Base-by-base conservation (phyloP, 768 basidiomycete species). In the Megacollybia marginata region DNA sequence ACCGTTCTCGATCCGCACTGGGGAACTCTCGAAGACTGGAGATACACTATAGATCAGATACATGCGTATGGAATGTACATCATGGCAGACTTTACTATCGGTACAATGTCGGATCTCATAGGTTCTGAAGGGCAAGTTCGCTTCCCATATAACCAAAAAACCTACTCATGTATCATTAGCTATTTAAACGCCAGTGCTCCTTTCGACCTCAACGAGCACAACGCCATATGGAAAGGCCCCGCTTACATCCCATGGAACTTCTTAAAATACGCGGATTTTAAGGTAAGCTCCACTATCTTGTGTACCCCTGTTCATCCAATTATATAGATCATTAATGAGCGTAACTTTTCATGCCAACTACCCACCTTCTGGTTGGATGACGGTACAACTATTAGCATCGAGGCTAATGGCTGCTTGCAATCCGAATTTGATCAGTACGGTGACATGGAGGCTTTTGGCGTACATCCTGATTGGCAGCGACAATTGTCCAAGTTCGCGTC, bases 391-490 rank as follows among this genome's bases (percentile, higher is more conserved):
- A 69, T 88, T 56, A 68, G 76, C 9, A 65, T 78, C n/a, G 67
- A 81, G 48, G 68, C 72, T 12, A 68, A 75, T 46, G 92, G 92
- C 16, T 96, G 93, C 65, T 71, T 83, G 54, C 62, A 68, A 12
- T 92, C 89, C 15, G 91, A 93, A 54, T 94, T 95, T 57, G 93
- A 96, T 66, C 92, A 95, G 53, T 96, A 88, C 57, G 93, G 93
- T 54, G 93, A 96, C 68, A 91, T 92, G 81, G 93, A 96, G 65
- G 93, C 93, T 54, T 95, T 95, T 62, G 93, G 93, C 84, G 92
- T 96, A 31, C 88, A 91, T 67, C 89, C 88, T 42, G 86, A 91
- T 69, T 92, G 83, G 88, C 80, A 95, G 61, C 92, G 93, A 75
- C 88, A 96, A 64, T 71, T 96, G 18, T 81, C 91, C 56, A 96